These are phyloP conservation scores for Glycine soja DNA, from an alignment of 306 rosid genomes.

Conservation along the genomic window DNA sequence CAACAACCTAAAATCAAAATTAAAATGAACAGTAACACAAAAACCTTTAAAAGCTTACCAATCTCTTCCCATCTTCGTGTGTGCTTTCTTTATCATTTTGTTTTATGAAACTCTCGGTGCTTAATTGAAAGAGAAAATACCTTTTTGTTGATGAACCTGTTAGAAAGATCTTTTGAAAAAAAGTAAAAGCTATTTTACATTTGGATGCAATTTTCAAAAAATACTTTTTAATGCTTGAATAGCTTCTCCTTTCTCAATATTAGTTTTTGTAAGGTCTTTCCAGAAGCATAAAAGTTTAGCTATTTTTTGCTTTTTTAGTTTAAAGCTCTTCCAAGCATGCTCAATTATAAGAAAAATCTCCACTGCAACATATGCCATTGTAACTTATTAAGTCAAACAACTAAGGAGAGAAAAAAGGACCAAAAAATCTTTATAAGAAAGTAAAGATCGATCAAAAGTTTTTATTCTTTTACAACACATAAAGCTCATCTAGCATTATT, in stretches of 20 bases:
- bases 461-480: background rate
- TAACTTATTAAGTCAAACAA: background rate
- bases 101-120: too few relatives aligned
- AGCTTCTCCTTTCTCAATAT: slow-evolving; percentile 9
- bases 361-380: background rate
- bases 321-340: slow-evolving; percentile 23
- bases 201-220: slow-evolving; percentile 19
- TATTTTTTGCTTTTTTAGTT: background rate
- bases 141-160: too few relatives aligned
- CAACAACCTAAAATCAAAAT: too few relatives aligned
- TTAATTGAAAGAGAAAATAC: too few relatives aligned
- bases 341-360: background rate
- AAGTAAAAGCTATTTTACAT: slow-evolving; percentile 25
- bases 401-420: background rate
- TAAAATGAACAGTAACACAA: too few relatives aligned
- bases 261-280: slow-evolving; percentile 13
- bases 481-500: slow-evolving; percentile 25
- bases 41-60: too few relatives aligned
- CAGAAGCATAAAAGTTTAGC: too few relatives aligned
- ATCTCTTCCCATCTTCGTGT: too few relatives aligned
- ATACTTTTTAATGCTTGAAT: background rate
- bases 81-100: too few relatives aligned
- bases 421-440: background rate
- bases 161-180: too few relatives aligned
- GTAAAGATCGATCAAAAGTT: background rate